Conservation (phyloP, 2,329 filamentous ascomycete species). For the Fusarium cicatricum region DNA sequence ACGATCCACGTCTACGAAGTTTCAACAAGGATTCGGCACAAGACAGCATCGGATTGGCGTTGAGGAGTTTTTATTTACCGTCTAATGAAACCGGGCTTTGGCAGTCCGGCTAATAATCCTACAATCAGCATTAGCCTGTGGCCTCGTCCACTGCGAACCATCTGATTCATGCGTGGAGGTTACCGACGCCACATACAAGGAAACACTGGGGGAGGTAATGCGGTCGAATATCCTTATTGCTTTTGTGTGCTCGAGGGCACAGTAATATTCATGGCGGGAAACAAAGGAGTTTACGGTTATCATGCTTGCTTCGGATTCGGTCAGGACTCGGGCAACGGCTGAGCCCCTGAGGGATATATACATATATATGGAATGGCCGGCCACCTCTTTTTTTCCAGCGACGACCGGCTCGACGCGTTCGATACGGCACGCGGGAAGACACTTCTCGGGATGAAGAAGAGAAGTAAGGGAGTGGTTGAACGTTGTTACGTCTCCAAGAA, state of each 20-base stretch:
- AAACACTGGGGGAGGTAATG: conserved; percentile 24
- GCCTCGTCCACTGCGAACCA: not conserved
- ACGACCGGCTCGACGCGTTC: conserved; percentile 23
- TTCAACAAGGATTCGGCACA: conserved; percentile 38
- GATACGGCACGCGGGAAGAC: conserved; percentile 7
- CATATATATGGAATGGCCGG: conserved; percentile 8
- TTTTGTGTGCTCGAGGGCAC: conserved; percentile 19
- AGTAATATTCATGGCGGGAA: conserved; percentile 22
- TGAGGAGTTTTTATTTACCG: conserved; percentile 38
- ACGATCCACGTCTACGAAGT: conserved; percentile 35
- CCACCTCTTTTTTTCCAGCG: conserved; percentile 15
- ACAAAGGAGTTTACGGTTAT: conserved; percentile 31
- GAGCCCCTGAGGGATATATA: conserved; percentile 8
- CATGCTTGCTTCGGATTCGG: conserved; percentile 25
- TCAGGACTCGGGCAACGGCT: conserved; percentile 15
- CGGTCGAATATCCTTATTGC: conserved; percentile 11
- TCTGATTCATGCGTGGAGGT: conserved; percentile 18
- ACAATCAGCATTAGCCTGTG: not conserved
- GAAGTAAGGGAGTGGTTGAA: conserved; percentile 6
- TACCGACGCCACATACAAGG: conserved; percentile 17
- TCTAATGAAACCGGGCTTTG: conserved; percentile 27
- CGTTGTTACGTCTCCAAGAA: conserved; percentile 16
- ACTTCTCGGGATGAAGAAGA: conserved; percentile 9
- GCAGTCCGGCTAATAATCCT: conserved; percentile 35
- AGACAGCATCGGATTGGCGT: conserved; percentile 48